Evolutionary conservation across 2,329 filamentous ascomycete species (phyloP).

Genomic region (Tolypocladium paradoxum): DNA sequence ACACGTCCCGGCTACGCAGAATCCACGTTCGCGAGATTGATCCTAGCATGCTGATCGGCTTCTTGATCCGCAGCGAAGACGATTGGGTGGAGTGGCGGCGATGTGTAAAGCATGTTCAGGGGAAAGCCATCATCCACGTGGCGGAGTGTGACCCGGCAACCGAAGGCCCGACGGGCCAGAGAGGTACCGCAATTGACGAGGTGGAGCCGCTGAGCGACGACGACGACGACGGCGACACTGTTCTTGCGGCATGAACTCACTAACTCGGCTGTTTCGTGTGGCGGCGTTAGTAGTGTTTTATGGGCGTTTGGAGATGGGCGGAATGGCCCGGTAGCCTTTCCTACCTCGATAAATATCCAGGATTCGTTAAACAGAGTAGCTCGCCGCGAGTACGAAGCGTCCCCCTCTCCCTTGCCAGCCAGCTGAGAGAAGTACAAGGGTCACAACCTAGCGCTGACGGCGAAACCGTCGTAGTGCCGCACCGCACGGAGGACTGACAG

Average conservation of each 20-base stretch:
- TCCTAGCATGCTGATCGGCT: slow-evolving; percentile 93
- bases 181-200: slow-evolving; percentile 72
- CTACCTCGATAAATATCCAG: not conserved
- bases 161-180: slow-evolving; percentile 41
- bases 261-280: not conserved
- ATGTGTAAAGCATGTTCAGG: slow-evolving; percentile 62
- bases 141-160: slow-evolving; percentile 56
- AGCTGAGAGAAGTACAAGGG: not conserved
- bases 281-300: not conserved
- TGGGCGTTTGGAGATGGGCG: not conserved
- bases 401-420: not conserved
- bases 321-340: not conserved
- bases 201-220: slow-evolving; percentile 81
- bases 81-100: slow-evolving; percentile 81
- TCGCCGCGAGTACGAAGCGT: not conserved
- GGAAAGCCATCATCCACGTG: slow-evolving; percentile 79
- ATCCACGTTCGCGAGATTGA: slow-evolving; percentile 90
- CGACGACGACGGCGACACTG: slow-evolving; percentile 38
- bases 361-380: not conserved
- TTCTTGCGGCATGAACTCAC: slow-evolving; percentile 14
- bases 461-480: not conserved
- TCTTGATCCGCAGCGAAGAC: slow-evolving; percentile 69
- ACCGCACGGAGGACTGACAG: not conserved
- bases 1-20: slow-evolving; percentile 73
- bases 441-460: not conserved